Evolutionary conservation across 768 basidiomycete species (phyloP), one percentile per base, ranked within the genome.

Genomic region (Suillus brevipes): DNA sequence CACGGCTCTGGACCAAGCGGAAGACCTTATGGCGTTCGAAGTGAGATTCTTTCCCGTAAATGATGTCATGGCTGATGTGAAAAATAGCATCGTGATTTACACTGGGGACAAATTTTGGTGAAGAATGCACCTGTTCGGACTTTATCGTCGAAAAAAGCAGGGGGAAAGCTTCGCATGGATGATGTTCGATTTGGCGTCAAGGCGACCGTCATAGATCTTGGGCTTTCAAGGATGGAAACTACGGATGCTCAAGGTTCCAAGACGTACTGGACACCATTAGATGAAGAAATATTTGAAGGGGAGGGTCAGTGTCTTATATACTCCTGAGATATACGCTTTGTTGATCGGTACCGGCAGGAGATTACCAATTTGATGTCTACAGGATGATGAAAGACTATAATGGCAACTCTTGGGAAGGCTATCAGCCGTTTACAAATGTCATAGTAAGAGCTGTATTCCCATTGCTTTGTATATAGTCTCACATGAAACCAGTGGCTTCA

Each of bases 61-160:
- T 34, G 55, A 23, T 62, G 49, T 60, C 13, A 62, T 69, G 37
- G 66, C 61, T 57, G 36, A 36, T 49, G 25, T 59, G 5, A 40
- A 42, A 40, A 36, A 58, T 71, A 99, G 97, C 97, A 99, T 77
- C 94, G 97, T 38, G 97, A 99, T 76, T 86, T 99, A n/a, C 97
- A 99, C 71, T 94, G 94, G 87, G 97, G 97, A 25, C 97, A 99
- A 75, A 91, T 99, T 59, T 83, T 99, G 9, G 87, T 99, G 57
- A 88, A 89, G 71, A 81, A 83, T 65, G 64, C 84, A 4, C 77
- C 83, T 28, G 66, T 70, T 61, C 73, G 56, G 75, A 80, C 68
- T 65, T 74, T 8, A 56, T 80, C 57, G 74, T 78, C 63, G 65
- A 79, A 70, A 81, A 78, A 65, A 70, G 72, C 65, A 75, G 58